phyloP scores from a whole-genome alignment of 2,329 filamentous ascomycete species.

The Fusarium sororula region DNA sequence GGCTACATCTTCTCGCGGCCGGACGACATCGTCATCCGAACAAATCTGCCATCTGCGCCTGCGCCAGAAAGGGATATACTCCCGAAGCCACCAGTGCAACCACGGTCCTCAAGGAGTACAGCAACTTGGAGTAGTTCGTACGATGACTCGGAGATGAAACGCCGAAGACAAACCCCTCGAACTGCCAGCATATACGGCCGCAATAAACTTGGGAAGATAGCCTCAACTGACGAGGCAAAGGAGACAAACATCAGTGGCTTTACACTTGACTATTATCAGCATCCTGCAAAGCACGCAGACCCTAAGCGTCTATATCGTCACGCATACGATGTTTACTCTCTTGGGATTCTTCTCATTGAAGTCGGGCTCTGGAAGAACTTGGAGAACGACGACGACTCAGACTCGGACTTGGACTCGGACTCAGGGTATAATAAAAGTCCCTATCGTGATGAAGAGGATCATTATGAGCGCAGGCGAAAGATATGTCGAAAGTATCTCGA shows the following conservation, averaged over 20 bases:
- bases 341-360: not conserved
- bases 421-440: not conserved
- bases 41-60: rapidly evolving
- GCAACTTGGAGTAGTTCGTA: rapidly evolving
- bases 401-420: rapidly evolving
- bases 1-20: not conserved
- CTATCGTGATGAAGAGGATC: not conserved
- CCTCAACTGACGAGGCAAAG: rapidly evolving
- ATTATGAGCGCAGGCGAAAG: not conserved
- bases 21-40: not conserved
- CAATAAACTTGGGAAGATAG: not conserved
- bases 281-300: not conserved
- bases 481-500: not conserved
- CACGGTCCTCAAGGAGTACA: too few species aligned
- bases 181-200: not conserved
- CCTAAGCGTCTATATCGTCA: not conserved
- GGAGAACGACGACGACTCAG: not conserved
- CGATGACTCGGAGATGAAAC: rapidly evolving
- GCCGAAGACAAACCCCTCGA: rapidly evolving
- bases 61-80: too few species aligned
- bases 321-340: not conserved
- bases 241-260: not conserved
- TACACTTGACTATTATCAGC: not conserved
- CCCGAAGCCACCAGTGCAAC: too few species aligned
- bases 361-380: not conserved